Base-by-base conservation (phyloP, 805 yeast genomes). In the Candida corydali region DNA sequence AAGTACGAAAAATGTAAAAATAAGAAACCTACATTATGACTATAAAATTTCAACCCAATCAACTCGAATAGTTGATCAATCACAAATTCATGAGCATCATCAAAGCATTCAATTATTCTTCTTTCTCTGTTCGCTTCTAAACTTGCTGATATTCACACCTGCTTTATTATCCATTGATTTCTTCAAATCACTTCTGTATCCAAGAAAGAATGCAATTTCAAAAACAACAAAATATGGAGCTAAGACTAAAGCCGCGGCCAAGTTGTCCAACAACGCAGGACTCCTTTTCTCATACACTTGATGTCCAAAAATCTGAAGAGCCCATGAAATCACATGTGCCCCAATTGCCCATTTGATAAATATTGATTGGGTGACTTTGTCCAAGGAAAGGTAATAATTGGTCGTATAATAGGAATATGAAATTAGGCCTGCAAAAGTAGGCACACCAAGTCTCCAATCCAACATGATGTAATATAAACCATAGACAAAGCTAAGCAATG, bases 171-270 rank as follows among this genome's bases (percentile, higher is more conserved):
- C 70, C 70, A 82, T 76, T 5, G 54, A 48, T 38, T 61, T 65
- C 41, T 77, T 67, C 37, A 82, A 57, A 18, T 72, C 76, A 36
- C 57, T 58, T 47, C 77, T 69, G 50, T 62, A 73, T 0, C 96
- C 96, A n/a, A 79, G 47, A 38, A 63, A 56, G 49, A 86, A 86
- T 10, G 85, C 70, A 3, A 82, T 51, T 56, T 93, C 98, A 55
- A 80, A 86, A 10, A 80, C 64, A 3, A 88, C 95, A 55, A 91
- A 89, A 52, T 76, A 87, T 1, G 98, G 98, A 1, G 98, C 98
- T 43, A 89, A 65, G 0, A 91, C 87, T 14, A 91, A 56, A 4
- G 97, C 93, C 53, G 88, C 97, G 4, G 81, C 62, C 30, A 87
- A 63, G 52, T 82, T 89, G 50, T 89, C 96, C 27, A 86, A 56